Percentiles rank a stretch among this genome's conserved stretches.
phyloP scores from a whole-genome alignment of 345 rosid genomes.

The Noccaea bulbosa region DNA sequence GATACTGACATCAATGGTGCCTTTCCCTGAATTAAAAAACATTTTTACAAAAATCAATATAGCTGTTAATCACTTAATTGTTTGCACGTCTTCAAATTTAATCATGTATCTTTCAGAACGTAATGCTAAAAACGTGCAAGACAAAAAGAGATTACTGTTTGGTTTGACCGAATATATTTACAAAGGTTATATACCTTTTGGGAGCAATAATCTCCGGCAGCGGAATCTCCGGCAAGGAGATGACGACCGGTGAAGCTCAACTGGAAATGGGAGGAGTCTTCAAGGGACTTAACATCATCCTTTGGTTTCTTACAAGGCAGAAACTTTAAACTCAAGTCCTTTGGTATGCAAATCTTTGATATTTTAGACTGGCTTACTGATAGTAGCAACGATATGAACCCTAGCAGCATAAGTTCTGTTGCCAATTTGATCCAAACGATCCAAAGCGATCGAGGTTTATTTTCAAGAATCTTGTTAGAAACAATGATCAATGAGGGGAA shows the following conservation, averaged over 20 bases:
- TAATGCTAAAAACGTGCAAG: conserved; percentile 6
- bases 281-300: neutral
- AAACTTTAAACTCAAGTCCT: conserved; percentile 52
- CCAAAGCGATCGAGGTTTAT: neutral
- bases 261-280: conserved; percentile 52
- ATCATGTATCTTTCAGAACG: conserved; percentile 4
- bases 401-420: conserved; percentile 88
- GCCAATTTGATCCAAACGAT: neutral
- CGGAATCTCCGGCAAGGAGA: conserved; percentile 56
- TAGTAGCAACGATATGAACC: conserved; percentile 78
- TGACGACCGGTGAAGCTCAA: conserved; percentile 52
- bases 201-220: conserved; percentile 41
- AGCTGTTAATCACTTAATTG: too few species aligned
- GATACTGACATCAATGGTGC: conserved; percentile 61
- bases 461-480: conserved; percentile 23
- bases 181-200: conserved; percentile 41
- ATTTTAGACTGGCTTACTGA: conserved; percentile 64
- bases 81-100: conserved; percentile 30
- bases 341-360: conserved; percentile 55
- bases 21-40: conserved; percentile 56
- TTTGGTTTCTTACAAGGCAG: conserved; percentile 59
- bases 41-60: neutral
- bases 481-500: conserved; percentile 14
- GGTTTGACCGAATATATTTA: neutral
- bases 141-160: neutral